phyloP scores from a whole-genome alignment of 129 eudicot genomes.

The Gnaphalium uliginosum region DNA sequence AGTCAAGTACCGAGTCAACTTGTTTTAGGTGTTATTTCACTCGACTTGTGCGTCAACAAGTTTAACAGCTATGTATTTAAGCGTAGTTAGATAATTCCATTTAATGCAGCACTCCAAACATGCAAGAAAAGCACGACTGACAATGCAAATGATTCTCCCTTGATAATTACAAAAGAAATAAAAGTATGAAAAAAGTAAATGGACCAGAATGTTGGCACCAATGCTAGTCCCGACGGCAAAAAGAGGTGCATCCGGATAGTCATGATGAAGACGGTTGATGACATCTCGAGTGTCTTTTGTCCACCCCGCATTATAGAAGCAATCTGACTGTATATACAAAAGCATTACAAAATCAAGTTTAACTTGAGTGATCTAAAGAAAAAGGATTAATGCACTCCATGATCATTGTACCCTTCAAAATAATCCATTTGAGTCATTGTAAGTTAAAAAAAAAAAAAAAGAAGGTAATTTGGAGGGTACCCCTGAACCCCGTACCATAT shows the following conservation, averaged over 20 bases:
- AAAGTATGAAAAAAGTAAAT: not conserved
- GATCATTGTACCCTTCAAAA: too few relatives aligned
- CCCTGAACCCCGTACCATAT: too few relatives aligned
- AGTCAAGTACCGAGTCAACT: not conserved
- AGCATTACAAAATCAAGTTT: conserved; percentile 15
- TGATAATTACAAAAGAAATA: not conserved
- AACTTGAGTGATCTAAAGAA: conserved; percentile 8
- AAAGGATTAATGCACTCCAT: too few relatives aligned
- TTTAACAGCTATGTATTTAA: too few relatives aligned
- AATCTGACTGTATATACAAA: conserved; percentile 69
- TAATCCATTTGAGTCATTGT: too few relatives aligned
- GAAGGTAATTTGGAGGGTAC: too few relatives aligned
- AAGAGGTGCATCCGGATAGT: conserved; percentile 70
- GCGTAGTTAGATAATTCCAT: too few relatives aligned
- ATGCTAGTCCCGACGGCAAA: conserved; percentile 88
- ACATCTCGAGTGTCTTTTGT: conserved; percentile 75
- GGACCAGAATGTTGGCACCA: conserved; percentile 92
- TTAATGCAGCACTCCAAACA: not conserved
- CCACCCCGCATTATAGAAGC: conserved; percentile 99
- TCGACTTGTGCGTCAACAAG: too few relatives aligned
- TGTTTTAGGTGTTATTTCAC: not conserved
- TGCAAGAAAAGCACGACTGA: not conserved
- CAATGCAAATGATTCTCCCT: not conserved
- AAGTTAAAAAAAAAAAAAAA: too few relatives aligned
- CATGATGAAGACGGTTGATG: conserved; percentile 57